These are phyloP conservation scores for Gleditsia sinensis DNA, from an alignment of 306 rosid species.

Conservation along the genomic window DNA sequence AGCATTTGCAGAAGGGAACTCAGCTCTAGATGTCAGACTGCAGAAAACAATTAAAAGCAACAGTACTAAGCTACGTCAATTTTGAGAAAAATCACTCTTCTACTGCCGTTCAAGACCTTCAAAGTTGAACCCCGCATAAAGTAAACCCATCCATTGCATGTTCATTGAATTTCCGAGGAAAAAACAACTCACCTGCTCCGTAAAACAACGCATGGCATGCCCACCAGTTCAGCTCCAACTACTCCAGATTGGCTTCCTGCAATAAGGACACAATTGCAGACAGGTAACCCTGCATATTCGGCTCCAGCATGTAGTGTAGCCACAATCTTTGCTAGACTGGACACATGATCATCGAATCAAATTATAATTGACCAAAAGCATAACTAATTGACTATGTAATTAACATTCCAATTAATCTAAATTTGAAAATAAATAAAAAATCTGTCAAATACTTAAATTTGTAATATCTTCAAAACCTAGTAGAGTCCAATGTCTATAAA, in stretches of 20 bases:
- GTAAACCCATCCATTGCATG: conserved; percentile 21
- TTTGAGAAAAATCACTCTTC: neutral
- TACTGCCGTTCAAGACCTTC: conserved; percentile 24
- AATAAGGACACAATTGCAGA: conserved; percentile 71
- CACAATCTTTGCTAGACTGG: conserved; percentile 75
- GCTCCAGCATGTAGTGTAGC: conserved; percentile 92
- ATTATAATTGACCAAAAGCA: conserved; percentile 13
- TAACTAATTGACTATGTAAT: conserved; percentile 5
- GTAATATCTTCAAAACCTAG: neutral
- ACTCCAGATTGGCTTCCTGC: conserved; percentile 93
- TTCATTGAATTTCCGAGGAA: conserved; percentile 27
- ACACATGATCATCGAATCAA: conserved; percentile 39
- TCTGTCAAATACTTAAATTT: conserved; percentile 19
- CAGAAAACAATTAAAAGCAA: conserved; percentile 21
- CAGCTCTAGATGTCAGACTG: conserved; percentile 91
- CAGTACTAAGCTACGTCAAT: neutral
- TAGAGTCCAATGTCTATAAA: neutral
- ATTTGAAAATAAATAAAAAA: conserved; percentile 7
- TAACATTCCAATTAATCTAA: conserved; percentile 15
- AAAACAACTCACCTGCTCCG: conserved; percentile 79
- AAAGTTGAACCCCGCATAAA: conserved; percentile 3
- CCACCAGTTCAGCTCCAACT: conserved; percentile 72
- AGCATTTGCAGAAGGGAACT: conserved; percentile 88
- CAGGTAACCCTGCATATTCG: conserved; percentile 68
- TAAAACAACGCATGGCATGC: conserved; percentile 84